Percentiles rank a stretch among this genome's conserved stretches.
phyloP scores from a whole-genome alignment of 768 basidiomycete species.

The Pleurotus tuoliensis region DNA sequence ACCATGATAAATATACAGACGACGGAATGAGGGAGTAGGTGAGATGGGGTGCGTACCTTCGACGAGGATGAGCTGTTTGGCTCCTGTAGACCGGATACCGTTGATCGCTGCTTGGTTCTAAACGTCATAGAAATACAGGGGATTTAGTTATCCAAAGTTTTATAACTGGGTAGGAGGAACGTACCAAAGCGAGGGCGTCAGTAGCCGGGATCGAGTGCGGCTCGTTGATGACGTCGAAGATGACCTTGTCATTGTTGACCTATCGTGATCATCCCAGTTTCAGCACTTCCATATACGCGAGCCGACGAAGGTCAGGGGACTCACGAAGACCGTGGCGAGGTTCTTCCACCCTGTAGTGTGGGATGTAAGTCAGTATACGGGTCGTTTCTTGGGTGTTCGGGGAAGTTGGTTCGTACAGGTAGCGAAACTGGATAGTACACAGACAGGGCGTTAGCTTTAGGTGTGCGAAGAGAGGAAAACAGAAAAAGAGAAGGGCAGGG shows the following conservation, averaged over 20 bases:
- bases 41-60: slow-evolving; percentile 23
- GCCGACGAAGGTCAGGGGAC: slow-evolving; percentile 13
- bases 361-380: background rate
- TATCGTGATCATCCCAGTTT: slow-evolving; percentile 8
- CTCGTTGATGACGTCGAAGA: slow-evolving; percentile 69
- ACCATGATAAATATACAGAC: no score
- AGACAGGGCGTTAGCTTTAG: background rate
- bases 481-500: background rate
- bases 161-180: background rate
- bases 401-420: background rate
- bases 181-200: slow-evolving; percentile 46
- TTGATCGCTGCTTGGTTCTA: slow-evolving; percentile 65
- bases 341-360: slow-evolving; percentile 47
- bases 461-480: no score
- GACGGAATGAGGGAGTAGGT: no score
- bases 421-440: background rate
- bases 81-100: slow-evolving; percentile 59
- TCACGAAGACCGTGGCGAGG: slow-evolving; percentile 50
- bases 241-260: slow-evolving; percentile 47
- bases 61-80: slow-evolving; percentile 53
- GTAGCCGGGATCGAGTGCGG: slow-evolving; percentile 54
- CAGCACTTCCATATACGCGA: background rate
- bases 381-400: background rate
- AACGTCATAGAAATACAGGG: slow-evolving; percentile 1
- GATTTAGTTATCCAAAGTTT: background rate